Base-by-base conservation (phyloP, 768 basidiomycete species). In the Tulasnella sp. region DNA sequence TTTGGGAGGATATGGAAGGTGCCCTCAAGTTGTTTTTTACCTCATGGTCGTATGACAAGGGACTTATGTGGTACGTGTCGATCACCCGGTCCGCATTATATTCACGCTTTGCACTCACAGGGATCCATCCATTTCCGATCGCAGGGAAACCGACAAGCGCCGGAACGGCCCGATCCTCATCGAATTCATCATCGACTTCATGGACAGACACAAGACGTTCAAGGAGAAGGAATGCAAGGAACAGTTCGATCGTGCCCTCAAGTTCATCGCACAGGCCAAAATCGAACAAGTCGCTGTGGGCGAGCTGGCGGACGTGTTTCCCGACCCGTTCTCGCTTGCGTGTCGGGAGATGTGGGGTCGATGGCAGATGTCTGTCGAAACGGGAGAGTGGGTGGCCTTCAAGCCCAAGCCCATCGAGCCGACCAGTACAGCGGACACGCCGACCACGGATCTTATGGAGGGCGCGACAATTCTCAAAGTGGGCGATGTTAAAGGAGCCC, bases 271-370 rank as follows among this genome's bases (percentile, higher is more conserved):
- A 15, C 48, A 26, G 11, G 58, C 58, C 1, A 51, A 51, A 23
- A 51, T 59, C 49, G 58, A 59, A 26, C 58, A 49, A 29, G 45
- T 45, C 19, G 58, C 58, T 17, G 41, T 51, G 8, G 49, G 49
- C 10, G 47, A 51, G 45, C 19, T 59, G 11, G 58, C 58, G 10
- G 58, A 59, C 45, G 32, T 51, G 3, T n/a, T 59, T 4, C 58
- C 58, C 2, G 58, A 59, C 29, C 15, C 58, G 17, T 59, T 51
- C 49, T 23, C 24, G 27, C n/a, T 48, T 23, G 56, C 56, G 19
- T 58, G 56, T 24, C 44, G 44, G 3, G 56, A 58, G 13, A 17
- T 26, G 21, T 58, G 26, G 13, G 56, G 56, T 9, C 17, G 54
- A 9, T 55, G 54, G 48, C 26, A 56, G 15, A 56, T 56, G 34